Conservation (phyloP, 148 eudicot species). For the Heliosperma pusillum region DNA sequence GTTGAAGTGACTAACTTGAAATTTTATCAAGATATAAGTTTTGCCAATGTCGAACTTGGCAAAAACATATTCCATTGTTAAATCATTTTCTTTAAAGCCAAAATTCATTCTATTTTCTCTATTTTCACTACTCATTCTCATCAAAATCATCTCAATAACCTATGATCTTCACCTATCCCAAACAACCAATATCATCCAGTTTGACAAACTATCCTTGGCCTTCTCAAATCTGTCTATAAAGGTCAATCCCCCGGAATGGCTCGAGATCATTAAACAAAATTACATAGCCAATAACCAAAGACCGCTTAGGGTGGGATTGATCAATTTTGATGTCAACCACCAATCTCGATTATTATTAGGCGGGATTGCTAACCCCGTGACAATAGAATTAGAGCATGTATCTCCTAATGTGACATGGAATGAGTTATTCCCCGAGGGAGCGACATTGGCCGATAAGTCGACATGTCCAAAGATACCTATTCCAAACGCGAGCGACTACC, state of each 20-base stretch:
- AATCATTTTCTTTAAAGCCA: conserved; percentile 8
- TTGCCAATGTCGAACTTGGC: not conserved
- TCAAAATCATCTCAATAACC: not conserved
- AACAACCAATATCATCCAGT: not conserved
- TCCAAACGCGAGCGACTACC: conserved; percentile 1
- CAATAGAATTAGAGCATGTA: not conserved
- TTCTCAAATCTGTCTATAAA: not conserved
- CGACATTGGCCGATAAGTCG: not conserved
- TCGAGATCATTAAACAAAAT: not conserved
- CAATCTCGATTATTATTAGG: not conserved
- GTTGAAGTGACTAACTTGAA: no score
- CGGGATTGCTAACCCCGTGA: not conserved
- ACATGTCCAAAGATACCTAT: not conserved
- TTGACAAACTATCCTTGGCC: no score
- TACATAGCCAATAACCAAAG: not conserved
- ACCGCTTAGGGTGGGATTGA: not conserved
- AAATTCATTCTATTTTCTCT: not conserved
- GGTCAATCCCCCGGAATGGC: not conserved
- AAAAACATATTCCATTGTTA: not conserved
- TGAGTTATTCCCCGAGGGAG: not conserved
- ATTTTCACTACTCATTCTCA: not conserved
- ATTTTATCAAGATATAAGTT: no score
- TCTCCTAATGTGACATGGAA: conserved; percentile 2
- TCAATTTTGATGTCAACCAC: not conserved
- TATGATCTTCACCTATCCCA: not conserved